Evolutionary conservation across 192 early-diverging fungal genomes (phyloP).

Genomic region (Phlyctochytrium bullatum): DNA sequence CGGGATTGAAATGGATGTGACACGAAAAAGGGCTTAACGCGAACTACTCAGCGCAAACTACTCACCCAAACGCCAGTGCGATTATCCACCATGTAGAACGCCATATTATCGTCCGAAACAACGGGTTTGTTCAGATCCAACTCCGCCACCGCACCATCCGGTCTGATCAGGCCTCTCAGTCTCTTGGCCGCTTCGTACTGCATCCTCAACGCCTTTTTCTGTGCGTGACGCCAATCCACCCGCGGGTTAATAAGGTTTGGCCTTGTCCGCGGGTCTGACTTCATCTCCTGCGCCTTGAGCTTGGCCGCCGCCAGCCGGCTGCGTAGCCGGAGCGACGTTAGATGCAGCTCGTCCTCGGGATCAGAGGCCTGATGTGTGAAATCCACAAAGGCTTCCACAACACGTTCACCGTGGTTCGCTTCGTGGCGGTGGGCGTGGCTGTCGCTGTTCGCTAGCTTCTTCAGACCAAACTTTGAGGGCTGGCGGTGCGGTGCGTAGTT

Average conservation of each 20-base stretch:
- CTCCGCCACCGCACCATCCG: background rate
- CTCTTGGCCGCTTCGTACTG: background rate
- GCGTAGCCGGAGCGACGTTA: background rate
- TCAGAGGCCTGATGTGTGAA: background rate
- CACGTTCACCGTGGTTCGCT: too few species aligned
- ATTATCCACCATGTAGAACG: background rate
- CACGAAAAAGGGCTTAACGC: too few species aligned
- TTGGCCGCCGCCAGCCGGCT: background rate
- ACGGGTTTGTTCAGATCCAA: background rate
- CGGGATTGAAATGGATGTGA: too few species aligned
- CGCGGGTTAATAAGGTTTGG: background rate
- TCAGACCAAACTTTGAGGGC: slow-evolving; percentile 2
- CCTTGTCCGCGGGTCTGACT: background rate
- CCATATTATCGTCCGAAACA: background rate
- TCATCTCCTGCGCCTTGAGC: background rate
- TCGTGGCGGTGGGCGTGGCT: too few species aligned
- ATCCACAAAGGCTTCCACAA: background rate
- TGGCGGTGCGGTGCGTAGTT: background rate
- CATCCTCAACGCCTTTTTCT: background rate
- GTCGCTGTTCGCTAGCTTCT: background rate
- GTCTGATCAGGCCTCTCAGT: background rate
- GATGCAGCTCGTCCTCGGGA: background rate
- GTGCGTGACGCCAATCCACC: background rate
- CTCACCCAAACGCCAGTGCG: background rate
- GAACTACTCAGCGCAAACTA: too few species aligned